Conservation (phyloP, 2,329 filamentous ascomycete genomes). For the Verticillium tricorpus region DNA sequence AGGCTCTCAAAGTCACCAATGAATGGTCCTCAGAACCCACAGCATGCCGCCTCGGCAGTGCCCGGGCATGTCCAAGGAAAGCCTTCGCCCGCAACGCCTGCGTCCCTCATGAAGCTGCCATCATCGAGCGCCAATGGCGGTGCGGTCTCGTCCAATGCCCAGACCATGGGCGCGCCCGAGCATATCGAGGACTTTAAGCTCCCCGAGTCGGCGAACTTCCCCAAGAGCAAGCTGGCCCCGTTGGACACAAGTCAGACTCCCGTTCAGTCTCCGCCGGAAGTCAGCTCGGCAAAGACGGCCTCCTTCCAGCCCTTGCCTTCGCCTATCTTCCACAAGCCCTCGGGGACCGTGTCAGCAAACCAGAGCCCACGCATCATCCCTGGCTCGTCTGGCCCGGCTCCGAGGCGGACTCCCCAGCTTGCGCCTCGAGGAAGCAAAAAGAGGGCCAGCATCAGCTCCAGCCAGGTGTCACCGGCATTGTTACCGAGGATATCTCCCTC, state of each 20-base stretch:
- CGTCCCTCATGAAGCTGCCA: slow-evolving; percentile 77
- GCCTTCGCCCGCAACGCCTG: slow-evolving; percentile 72
- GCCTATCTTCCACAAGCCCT: slow-evolving; percentile 37
- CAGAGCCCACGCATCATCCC: slow-evolving; percentile 63
- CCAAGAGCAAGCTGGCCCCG: slow-evolving; percentile 36
- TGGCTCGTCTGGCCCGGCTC: slow-evolving; percentile 39
- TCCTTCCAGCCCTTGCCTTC: slow-evolving; percentile 43
- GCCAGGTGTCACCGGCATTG: slow-evolving; percentile 80
- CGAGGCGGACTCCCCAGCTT: slow-evolving; percentile 51
- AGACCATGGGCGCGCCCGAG: slow-evolving; percentile 41
- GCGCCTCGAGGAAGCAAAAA: slow-evolving; percentile 61
- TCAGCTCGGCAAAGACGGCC: slow-evolving; percentile 41
- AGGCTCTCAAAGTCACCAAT: slow-evolving; percentile 60
- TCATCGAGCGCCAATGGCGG: slow-evolving; percentile 43
- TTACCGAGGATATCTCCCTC: slow-evolving; percentile 87
- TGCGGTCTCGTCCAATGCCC: slow-evolving; percentile 32
- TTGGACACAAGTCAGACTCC: slow-evolving; percentile 46
- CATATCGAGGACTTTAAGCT: slow-evolving; percentile 59
- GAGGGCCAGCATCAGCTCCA: slow-evolving; percentile 64
- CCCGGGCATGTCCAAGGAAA: slow-evolving; percentile 28
- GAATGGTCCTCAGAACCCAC: slow-evolving; percentile 49
- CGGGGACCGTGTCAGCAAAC: slow-evolving; percentile 46
- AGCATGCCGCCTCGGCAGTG: slow-evolving; percentile 15
- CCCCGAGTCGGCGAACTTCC: slow-evolving; percentile 63
- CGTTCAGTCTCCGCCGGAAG: slow-evolving; percentile 33